Percentiles rank a stretch among this genome's conserved stretches.
Evolutionary conservation across 2,329 filamentous ascomycete species (phyloP).

Genomic region (Hypoxylon sp.): DNA sequence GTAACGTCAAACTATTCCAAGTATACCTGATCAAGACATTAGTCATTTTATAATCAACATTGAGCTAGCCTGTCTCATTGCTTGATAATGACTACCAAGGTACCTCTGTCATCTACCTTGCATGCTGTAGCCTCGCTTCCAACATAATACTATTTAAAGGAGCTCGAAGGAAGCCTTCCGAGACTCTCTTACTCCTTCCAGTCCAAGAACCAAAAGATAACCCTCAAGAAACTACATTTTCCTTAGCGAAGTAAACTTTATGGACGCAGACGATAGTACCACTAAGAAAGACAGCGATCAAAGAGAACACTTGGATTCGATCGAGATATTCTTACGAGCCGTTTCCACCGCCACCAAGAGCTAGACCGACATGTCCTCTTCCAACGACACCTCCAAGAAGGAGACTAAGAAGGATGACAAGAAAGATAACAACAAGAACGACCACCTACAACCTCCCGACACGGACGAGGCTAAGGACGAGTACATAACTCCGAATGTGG

Average conservation of each 20-base stretch:
- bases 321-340: not conserved
- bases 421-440: not conserved
- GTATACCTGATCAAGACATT: not conserved
- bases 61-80: not conserved
- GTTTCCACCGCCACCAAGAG: not conserved
- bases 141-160: constrained; percentile 4
- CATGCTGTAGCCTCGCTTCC: not conserved
- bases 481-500: not conserved
- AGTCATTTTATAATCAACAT: not conserved
- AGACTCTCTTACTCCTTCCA: not conserved
- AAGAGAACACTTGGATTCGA: not conserved
- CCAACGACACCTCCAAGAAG: constrained; percentile 12
- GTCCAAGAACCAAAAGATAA: not conserved
- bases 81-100: constrained; percentile 1
- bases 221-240: not conserved
- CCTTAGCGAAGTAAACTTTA: not conserved
- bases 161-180: no score
- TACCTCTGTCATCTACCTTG: not conserved
- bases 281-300: not conserved
- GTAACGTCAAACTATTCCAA: not conserved
- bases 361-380: constrained; percentile 22
- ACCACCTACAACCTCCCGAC: not conserved
- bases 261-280: not conserved
- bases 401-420: not conserved
- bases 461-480: not conserved